phyloP scores from a whole-genome alignment of 2,329 filamentous ascomycete species.

The Pseudogymnoascus sp. region DNA sequence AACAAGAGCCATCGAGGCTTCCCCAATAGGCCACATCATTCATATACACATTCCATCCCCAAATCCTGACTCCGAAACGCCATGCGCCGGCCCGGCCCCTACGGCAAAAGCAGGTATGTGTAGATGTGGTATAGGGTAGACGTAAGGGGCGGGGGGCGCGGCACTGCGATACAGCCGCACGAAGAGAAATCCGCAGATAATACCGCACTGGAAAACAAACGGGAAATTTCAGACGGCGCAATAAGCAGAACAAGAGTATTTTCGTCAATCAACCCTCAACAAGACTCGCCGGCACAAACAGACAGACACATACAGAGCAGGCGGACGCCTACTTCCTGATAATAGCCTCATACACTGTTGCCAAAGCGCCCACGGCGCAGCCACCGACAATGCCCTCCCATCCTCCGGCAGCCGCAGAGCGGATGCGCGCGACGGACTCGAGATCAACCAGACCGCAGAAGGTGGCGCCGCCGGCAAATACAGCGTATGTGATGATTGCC shows the following conservation, averaged over 20 bases:
- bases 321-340: slow-evolving; percentile 49
- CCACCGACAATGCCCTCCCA: slow-evolving; percentile 63
- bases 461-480: slow-evolving; percentile 62
- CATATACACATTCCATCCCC: slow-evolving; percentile 1
- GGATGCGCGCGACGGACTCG: slow-evolving; percentile 53
- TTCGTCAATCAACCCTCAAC: not conserved
- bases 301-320: not conserved
- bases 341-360: slow-evolving; percentile 70
- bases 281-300: not conserved
- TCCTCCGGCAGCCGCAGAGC: slow-evolving; percentile 60
- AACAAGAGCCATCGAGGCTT: slow-evolving; percentile 3
- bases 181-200: no score
- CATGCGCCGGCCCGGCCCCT: not conserved
- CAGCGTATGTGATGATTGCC: slow-evolving; percentile 70
- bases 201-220: not conserved
- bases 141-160: not conserved
- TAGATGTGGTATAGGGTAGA: not conserved
- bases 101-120: not conserved
- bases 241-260: slow-evolving; percentile 2
- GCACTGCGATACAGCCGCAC: not conserved
- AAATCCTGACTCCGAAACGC: not conserved
- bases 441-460: slow-evolving; percentile 54
- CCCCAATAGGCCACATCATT: slow-evolving; percentile 1
- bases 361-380: slow-evolving; percentile 56
- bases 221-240: not conserved